phyloP scores from a whole-genome alignment of 2,329 filamentous ascomycete species.

The Penicillium vulpinum region DNA sequence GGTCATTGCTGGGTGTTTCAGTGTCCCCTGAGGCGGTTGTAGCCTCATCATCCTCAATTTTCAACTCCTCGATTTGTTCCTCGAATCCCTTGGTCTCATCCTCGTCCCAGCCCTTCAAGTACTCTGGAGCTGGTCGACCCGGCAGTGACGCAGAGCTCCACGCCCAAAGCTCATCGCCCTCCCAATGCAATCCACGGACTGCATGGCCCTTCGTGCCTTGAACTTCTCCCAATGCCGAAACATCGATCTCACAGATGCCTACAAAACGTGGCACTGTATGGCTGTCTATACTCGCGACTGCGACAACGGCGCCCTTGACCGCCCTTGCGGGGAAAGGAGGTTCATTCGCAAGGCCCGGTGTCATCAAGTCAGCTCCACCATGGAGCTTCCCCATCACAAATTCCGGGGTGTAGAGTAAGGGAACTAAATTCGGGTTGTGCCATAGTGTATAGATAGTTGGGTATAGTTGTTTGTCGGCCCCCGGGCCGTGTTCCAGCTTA shows the following conservation, averaged over 20 bases:
- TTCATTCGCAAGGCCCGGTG: constrained; percentile 63
- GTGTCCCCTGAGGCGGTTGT: constrained; percentile 5
- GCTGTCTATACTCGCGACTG: constrained; percentile 59
- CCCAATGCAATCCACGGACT: constrained; percentile 66
- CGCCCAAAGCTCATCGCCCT: constrained; percentile 67
- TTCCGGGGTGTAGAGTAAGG: constrained; percentile 63
- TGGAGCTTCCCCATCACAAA: constrained; percentile 62
- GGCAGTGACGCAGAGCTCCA: constrained; percentile 59
- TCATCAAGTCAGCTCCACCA: constrained; percentile 68
- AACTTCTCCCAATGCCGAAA: constrained; percentile 55
- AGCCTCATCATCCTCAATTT: constrained; percentile 32
- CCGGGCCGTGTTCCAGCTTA: constrained; percentile 56
- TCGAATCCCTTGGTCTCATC: constrained; percentile 37
- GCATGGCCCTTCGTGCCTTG: constrained; percentile 65
- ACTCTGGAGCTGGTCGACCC: constrained; percentile 55
- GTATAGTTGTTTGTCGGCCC: constrained; percentile 43
- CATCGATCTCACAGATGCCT: constrained; percentile 64
- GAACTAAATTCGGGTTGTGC: constrained; percentile 61
- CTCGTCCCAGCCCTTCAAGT: constrained; percentile 54
- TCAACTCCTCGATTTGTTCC: constrained; percentile 45
- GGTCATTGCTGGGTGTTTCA: constrained; percentile 28
- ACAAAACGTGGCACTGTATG: constrained; percentile 65
- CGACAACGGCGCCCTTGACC: constrained; percentile 62
- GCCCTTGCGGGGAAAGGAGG: constrained; percentile 63
- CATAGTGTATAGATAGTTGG: constrained; percentile 65